Conservation (phyloP, 2,329 filamentous ascomycete genomes). For the Mycosphaerelloides madeirae region DNA sequence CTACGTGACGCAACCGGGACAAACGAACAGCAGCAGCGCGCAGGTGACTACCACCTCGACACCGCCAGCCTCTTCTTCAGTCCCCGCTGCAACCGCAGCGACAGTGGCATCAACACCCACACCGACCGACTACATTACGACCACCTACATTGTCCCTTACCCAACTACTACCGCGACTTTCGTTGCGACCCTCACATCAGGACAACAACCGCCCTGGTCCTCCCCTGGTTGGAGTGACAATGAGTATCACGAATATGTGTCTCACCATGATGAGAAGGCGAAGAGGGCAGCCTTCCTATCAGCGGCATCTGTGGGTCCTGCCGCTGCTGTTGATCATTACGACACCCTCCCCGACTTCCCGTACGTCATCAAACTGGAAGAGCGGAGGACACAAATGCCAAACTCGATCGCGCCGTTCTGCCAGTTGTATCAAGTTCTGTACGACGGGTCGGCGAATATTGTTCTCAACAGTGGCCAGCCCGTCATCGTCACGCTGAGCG, state of each 20-base stretch:
- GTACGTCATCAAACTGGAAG: conserved; percentile 61
- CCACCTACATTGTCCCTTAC: too few relatives aligned
- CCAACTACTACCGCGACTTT: too few relatives aligned
- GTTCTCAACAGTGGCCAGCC: conserved; percentile 30
- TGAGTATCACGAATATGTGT: too few relatives aligned
- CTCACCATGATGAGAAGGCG: too few relatives aligned
- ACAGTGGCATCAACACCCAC: not conserved
- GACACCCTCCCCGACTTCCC: conserved; percentile 34
- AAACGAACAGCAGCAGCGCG: conserved; percentile 16
- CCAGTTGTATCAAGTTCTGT: conserved; percentile 58
- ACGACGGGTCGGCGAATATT: conserved; percentile 44
- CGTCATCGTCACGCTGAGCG: conserved; percentile 38
- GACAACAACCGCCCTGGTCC: too few relatives aligned
- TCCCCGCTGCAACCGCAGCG: conserved; percentile 7
- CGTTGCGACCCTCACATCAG: too few relatives aligned
- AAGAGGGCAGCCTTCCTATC: too few relatives aligned
- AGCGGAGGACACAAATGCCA: conserved; percentile 47
- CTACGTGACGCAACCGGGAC: conserved; percentile 54
- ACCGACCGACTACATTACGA: not conserved
- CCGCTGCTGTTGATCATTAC: conserved; percentile 1
- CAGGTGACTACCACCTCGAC: conserved; percentile 7
- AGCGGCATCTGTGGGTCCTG: too few relatives aligned
- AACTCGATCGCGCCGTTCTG: conserved; percentile 51
- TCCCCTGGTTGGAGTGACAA: too few relatives aligned
- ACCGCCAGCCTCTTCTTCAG: conserved; percentile 8